Evolutionary conservation across 306 rosid species (phyloP).

Genomic region (Pterocarpus macrocarpus): DNA sequence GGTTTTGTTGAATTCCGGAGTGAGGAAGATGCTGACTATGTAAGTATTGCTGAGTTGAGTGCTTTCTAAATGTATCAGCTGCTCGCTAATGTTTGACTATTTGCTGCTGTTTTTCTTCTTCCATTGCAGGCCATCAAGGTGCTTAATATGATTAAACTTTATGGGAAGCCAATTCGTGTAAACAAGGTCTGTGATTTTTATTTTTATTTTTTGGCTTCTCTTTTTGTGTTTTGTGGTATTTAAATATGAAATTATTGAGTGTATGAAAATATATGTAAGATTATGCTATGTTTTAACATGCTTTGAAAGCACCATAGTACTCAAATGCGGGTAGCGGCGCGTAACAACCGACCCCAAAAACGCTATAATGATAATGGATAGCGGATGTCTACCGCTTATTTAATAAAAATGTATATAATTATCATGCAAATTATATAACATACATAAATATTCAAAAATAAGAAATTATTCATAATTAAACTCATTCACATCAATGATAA

Average conservation of each 20-base stretch:
- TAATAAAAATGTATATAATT: too few relatives aligned
- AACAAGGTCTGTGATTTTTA: slow-evolving; percentile 66
- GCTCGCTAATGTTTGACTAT: slow-evolving; percentile 7
- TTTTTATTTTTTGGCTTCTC: not conserved
- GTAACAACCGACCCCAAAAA: too few relatives aligned
- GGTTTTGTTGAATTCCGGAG: slow-evolving; percentile 95
- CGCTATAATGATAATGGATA: too few relatives aligned
- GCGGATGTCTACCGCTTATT: too few relatives aligned
- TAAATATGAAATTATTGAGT: not conserved
- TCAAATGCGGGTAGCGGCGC: too few relatives aligned
- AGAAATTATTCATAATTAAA: too few relatives aligned
- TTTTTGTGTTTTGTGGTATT: not conserved
- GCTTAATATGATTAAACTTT: slow-evolving; percentile 94
- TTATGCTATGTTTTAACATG: too few relatives aligned
- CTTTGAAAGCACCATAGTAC: too few relatives aligned
- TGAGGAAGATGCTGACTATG: slow-evolving; percentile 98
- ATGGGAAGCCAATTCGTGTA: slow-evolving; percentile 97
- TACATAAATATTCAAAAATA: too few relatives aligned
- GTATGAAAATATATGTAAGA: too few relatives aligned
- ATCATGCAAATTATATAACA: too few relatives aligned
- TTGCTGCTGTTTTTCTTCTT: not conserved
- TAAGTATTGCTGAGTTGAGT: slow-evolving; percentile 42
- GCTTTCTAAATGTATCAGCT: not conserved
- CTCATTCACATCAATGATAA: too few relatives aligned
- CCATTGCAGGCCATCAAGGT: slow-evolving; percentile 89